Evolutionary conservation across 2,329 filamentous ascomycete species (phyloP).

Genomic region (Macroventuria anomochaeta): DNA sequence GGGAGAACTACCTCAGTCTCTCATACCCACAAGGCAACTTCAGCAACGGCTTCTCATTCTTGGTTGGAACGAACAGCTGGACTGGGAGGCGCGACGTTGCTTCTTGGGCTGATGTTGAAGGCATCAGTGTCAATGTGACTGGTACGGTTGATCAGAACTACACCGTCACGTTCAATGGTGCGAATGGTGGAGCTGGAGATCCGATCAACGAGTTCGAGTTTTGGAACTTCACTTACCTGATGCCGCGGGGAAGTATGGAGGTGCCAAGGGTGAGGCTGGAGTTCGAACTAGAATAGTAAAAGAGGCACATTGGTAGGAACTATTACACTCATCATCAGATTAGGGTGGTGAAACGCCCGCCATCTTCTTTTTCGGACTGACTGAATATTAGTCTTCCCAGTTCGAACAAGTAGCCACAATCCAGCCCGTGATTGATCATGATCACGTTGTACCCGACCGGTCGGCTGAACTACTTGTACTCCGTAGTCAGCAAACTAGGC

Average conservation of each 20-base stretch:
- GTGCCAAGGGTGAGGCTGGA: conserved; percentile 34
- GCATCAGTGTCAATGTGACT: conserved; percentile 54
- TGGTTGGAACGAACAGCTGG: conserved; percentile 56
- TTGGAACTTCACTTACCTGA: conserved; percentile 53
- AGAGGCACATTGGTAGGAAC: too few relatives aligned
- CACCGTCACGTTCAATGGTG: conserved; percentile 54
- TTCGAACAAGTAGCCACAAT: too few relatives aligned
- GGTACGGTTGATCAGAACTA: conserved; percentile 55
- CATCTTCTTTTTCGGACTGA: too few relatives aligned
- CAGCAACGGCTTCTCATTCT: conserved; percentile 58
- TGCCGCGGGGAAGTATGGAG: conserved; percentile 36
- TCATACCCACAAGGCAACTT: conserved; percentile 62
- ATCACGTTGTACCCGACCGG: too few relatives aligned
- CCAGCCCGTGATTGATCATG: too few relatives aligned
- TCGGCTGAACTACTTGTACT: too few relatives aligned
- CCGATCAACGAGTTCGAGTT: conserved; percentile 52
- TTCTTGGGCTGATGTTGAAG: conserved; percentile 58
- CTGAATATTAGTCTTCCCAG: too few relatives aligned
- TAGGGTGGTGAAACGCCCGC: too few relatives aligned
- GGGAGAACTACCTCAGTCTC: conserved; percentile 53
- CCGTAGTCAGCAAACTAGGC: too few relatives aligned
- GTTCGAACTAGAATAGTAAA: conserved; percentile 29
- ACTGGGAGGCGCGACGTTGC: conserved; percentile 53
- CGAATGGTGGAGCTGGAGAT: conserved; percentile 45
- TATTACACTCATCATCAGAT: too few relatives aligned